Conservation (phyloP, 2,329 filamentous ascomycete species). For the Cladophialophora yegresii region DNA sequence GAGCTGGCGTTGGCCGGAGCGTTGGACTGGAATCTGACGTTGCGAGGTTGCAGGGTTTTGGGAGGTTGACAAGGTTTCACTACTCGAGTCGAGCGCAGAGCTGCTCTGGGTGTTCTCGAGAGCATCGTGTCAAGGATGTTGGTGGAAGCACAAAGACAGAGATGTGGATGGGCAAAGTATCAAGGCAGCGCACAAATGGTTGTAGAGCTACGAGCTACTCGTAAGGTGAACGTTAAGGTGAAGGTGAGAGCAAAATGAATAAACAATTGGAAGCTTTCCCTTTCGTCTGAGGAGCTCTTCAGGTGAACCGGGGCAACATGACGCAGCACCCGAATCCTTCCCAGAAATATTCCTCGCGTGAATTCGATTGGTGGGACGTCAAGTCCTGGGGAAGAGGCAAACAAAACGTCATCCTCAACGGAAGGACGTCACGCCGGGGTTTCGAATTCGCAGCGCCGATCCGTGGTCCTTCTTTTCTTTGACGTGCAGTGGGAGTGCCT, state of each 20-base stretch:
- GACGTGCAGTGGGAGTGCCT: neutral
- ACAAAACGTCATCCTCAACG: neutral
- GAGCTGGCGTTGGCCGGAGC: conserved; percentile 5
- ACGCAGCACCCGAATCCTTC: neutral
- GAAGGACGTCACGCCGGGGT: neutral
- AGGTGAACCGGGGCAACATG: neutral
- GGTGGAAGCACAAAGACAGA: neutral
- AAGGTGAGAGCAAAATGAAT: neutral
- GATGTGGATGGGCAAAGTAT: neutral
- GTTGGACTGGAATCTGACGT: conserved; percentile 25
- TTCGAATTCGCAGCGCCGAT: neutral
- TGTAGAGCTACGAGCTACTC: neutral
- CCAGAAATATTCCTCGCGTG: neutral
- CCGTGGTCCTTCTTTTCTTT: neutral
- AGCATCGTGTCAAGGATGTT: conserved; percentile 16
- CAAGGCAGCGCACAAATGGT: neutral
- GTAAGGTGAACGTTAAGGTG: neutral
- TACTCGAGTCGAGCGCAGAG: conserved; percentile 23
- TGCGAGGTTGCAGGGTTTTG: conserved; percentile 18
- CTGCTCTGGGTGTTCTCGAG: conserved; percentile 25
- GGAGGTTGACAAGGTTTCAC: conserved; percentile 21
- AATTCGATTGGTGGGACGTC: neutral
- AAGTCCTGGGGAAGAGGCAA: neutral
- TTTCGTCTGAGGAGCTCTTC: neutral
- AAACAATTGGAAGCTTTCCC: neutral